A percentile compares a stretch with the other conserved stretches of the same genome.
Evolutionary conservation across 495 filamentous ascomycete genomes (phyloP).

Genomic region (Copromyces sp.): DNA sequence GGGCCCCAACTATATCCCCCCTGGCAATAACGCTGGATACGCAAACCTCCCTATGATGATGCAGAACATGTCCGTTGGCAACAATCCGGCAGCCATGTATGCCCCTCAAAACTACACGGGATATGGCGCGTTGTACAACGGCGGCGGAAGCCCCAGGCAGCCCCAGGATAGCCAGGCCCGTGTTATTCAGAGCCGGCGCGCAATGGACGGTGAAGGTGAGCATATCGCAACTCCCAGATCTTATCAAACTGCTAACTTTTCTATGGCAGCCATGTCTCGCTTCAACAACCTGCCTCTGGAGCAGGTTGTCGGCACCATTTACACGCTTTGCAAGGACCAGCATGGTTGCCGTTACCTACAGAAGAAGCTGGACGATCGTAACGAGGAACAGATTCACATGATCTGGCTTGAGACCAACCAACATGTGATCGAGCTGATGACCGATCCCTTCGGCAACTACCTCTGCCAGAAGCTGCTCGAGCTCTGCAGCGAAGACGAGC

Average conservation of each 20-base stretch:
- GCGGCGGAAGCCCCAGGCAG: conserved; percentile 21
- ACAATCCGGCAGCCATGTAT: conserved; percentile 30
- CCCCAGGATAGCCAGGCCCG: conserved; percentile 56
- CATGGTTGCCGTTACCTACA: conserved; percentile 93
- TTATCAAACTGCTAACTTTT: conserved; percentile 9
- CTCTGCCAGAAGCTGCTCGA: conserved; percentile 95
- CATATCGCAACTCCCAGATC: background rate
- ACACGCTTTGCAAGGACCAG: conserved; percentile 88
- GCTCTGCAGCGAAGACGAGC: conserved; percentile 85
- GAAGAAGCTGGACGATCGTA: conserved; percentile 90
- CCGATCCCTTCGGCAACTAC: conserved; percentile 97
- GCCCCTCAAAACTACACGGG: conserved; percentile 39
- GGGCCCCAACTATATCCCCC: conserved; percentile 20
- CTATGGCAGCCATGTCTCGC: conserved; percentile 45
- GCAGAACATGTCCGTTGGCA: conserved; percentile 44
- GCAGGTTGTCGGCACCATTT: conserved; percentile 67
- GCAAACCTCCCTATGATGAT: conserved; percentile 52
- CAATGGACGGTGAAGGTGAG: conserved; percentile 53
- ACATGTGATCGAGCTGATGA: conserved; percentile 95
- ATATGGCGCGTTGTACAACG: conserved; percentile 35
- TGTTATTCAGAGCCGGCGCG: conserved; percentile 57
- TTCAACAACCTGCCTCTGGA: conserved; percentile 74
- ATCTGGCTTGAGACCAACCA: conserved; percentile 88
- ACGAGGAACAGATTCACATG: conserved; percentile 71
- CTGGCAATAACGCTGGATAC: conserved; percentile 10